Evolutionary conservation across 305 asterid genomes (phyloP), one percentile per base, ranked within the genome.

Genomic region (Fraxinus floribunda): DNA sequence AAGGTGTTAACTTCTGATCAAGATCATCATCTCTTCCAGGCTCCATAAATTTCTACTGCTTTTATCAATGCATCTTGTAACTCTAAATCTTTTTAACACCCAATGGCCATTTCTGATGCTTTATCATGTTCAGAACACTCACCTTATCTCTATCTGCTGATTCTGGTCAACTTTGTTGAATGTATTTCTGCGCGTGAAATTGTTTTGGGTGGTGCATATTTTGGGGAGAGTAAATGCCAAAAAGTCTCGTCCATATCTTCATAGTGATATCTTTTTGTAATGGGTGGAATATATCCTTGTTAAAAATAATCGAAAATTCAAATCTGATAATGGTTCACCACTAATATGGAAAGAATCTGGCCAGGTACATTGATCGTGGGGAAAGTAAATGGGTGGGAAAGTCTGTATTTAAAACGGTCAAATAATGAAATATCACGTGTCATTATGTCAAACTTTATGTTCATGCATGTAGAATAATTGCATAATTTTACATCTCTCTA

Each of bases 41-140:
- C 20, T 2, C 32, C 73, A 82, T 75, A 79, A 82, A 82, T 70
- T 22, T 78, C 44, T 74, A 64, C 66, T 70, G 80, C 88, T 38
- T 76, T 52, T 79, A 82, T 74, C 78, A 4, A 85, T 79, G 88
- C 82, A 79, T 80, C 80, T 82, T 76, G 86, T 71, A 76, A 85
- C 22, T 71, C 60, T 39, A 57, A 85, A 82, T 76, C 38, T 44
- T 75, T 68, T 52, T 1, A 55, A 66, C 26, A 30, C 30, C 81
- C 83, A 85, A 68, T 1, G 24, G 38, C 5, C 62, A 4, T 66
- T 60, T 74, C 41, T 35, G 15, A 74, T 74, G 46, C 41, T 7
- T 55, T 55, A 55, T 1, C 26, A n/a, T 55, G 26, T 55, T 55
- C 10, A 55, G 24, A n/a, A 55, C 20, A 6, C 66, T 55, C 26